These are phyloP conservation scores for Verruconis gallopava DNA, from an alignment of 2,329 filamentous ascomycete genomes.

Conservation along the genomic window DNA sequence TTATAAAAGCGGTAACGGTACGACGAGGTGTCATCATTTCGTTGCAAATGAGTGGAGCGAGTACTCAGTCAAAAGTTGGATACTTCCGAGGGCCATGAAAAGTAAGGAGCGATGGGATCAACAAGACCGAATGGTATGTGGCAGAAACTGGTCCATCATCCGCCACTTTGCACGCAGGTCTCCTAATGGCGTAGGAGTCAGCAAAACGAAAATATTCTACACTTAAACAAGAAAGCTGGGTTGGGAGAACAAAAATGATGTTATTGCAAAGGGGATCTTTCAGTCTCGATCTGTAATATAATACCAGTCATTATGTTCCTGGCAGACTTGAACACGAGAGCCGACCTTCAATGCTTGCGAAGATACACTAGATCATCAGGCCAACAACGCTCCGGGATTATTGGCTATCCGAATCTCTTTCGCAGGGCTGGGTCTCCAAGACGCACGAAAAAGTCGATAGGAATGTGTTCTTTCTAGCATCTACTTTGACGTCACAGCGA, in stretches of 20 bases:
- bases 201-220: constrained; percentile 50
- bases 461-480: too few relatives aligned
- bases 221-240: constrained; percentile 48
- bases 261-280: constrained; percentile 37
- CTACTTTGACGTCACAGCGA: too few relatives aligned
- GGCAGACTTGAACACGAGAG: too few relatives aligned
- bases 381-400: constrained; percentile 47
- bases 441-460: too few relatives aligned
- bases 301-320: constrained; percentile 1
- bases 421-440: too few relatives aligned
- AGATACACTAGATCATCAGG: constrained; percentile 41
- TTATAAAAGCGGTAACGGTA: constrained; percentile 4
- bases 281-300: constrained; percentile 34
- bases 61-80: neutral
- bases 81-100: constrained; percentile 3
- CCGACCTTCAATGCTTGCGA: constrained; percentile 44
- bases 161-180: constrained; percentile 19
- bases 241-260: constrained; percentile 45
- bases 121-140: constrained; percentile 20
- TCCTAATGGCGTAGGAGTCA: constrained; percentile 38
- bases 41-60: constrained; percentile 1
- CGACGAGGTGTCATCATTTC: constrained; percentile 1
- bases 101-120: neutral
- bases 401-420: too few relatives aligned
- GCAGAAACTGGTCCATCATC: constrained; percentile 24